phyloP scores from a whole-genome alignment of 1,284 basidiomycete genomes.

The Rhodotorula sp. region DNA sequence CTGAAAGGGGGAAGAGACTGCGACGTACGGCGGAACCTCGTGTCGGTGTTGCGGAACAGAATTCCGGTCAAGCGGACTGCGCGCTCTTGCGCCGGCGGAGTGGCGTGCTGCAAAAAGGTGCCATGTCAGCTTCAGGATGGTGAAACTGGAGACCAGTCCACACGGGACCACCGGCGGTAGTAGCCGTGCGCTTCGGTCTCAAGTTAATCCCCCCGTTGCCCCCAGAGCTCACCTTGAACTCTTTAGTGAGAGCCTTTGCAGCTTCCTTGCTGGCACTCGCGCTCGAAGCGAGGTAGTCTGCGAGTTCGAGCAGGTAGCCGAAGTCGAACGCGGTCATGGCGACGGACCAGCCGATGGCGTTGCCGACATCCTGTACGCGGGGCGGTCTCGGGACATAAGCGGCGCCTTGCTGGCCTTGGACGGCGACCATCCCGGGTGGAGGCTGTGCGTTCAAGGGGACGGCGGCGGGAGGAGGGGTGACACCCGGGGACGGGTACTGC shows the following conservation, averaged over 20 bases:
- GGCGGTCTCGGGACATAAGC: constrained; percentile 17
- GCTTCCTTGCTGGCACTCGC: constrained; percentile 20
- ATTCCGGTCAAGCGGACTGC: constrained; percentile 36
- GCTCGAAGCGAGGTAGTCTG: constrained; percentile 23
- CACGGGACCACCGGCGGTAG: too few relatives aligned
- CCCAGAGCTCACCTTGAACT: constrained; percentile 34
- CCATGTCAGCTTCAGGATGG: not conserved
- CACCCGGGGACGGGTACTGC: not conserved
- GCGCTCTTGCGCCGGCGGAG: constrained; percentile 36
- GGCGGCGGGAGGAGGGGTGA: not conserved
- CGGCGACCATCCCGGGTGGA: not conserved
- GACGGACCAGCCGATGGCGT: constrained; percentile 37
- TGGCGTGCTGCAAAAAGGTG: constrained; percentile 28
- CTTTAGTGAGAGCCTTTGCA: constrained; percentile 29
- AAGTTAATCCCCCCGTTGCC: too few relatives aligned
- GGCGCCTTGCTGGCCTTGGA: not conserved
- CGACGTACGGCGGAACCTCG: constrained; percentile 38
- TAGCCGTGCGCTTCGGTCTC: too few relatives aligned
- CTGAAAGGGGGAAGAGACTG: not conserved
- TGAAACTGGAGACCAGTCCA: too few relatives aligned
- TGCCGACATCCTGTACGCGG: constrained; percentile 22
- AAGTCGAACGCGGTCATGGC: constrained; percentile 32
- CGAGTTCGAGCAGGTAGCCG: constrained; percentile 25
- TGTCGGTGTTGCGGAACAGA: constrained; percentile 37
- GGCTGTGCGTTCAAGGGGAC: not conserved